Conservation (phyloP, 257 asterid genomes). For the Paulownia fortunei region DNA sequence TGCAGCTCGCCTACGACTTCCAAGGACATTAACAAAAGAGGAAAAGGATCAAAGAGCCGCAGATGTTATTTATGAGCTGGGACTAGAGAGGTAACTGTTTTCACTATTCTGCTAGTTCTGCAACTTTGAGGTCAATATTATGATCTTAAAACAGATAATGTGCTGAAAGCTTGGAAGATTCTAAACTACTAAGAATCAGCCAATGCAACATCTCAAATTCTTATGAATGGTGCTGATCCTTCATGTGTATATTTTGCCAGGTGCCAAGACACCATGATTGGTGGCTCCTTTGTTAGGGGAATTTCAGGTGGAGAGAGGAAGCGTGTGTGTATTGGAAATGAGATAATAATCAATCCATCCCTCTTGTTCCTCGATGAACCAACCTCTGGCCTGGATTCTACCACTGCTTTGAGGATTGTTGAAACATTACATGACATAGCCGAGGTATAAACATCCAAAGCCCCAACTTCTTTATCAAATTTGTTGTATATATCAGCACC, state of each 20-base stretch:
- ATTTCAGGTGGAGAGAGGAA: conserved; percentile 98
- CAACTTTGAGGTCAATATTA: background rate
- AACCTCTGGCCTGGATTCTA: conserved; percentile 95
- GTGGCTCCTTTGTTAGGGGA: conserved; percentile 97
- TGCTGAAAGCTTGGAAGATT: too few relatives aligned
- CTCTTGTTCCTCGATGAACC: conserved; percentile 93
- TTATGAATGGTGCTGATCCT: too few relatives aligned
- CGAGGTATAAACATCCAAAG: conserved; percentile 51
- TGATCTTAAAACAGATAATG: too few relatives aligned
- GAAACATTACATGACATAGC: conserved; percentile 87
- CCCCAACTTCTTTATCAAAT: background rate
- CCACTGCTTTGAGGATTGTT: conserved; percentile 88
- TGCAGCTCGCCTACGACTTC: conserved; percentile 87
- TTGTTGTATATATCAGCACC: too few relatives aligned
- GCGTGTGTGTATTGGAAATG: conserved; percentile 92
- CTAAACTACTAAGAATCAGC: too few relatives aligned
- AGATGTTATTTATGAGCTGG: conserved; percentile 84
- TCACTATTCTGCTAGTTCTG: background rate
- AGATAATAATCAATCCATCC: conserved; percentile 91
- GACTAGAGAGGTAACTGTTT: conserved; percentile 74
- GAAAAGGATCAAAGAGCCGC: conserved; percentile 77
- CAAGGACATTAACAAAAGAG: conserved; percentile 65
- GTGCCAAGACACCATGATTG: conserved; percentile 96
- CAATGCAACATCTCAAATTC: too few relatives aligned
- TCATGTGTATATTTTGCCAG: conserved; percentile 31